These are phyloP conservation scores for Zasmidium cellare DNA, from an alignment of 2,329 filamentous ascomycete genomes.

Conservation along the genomic window DNA sequence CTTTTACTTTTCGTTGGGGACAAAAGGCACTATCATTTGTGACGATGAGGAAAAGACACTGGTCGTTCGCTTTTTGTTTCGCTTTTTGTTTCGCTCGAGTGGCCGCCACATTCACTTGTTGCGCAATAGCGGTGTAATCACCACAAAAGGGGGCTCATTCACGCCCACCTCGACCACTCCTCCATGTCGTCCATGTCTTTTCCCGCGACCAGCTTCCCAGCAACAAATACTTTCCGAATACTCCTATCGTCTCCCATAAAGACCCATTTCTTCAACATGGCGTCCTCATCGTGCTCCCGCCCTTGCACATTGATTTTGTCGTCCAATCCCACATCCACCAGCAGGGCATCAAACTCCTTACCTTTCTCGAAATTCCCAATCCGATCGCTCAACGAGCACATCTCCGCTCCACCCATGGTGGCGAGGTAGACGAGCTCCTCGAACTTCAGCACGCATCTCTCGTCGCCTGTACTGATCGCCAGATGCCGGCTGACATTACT, in stretches of 20 bases:
- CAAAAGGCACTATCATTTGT: too few species aligned
- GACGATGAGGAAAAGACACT: not conserved
- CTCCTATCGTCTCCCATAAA: constrained; percentile 18
- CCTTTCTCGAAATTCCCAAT: constrained; percentile 60
- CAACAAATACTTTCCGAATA: constrained; percentile 15
- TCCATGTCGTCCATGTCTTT: constrained; percentile 3
- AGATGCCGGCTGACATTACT: constrained; percentile 51
- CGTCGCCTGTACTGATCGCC: constrained; percentile 34
- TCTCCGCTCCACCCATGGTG: constrained; percentile 61
- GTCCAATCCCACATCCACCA: constrained; percentile 17
- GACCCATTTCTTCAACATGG: constrained; percentile 20
- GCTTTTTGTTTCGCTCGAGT: too few species aligned
- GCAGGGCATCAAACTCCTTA: constrained; percentile 61
- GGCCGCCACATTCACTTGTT: not conserved
- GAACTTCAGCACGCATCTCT: constrained; percentile 36
- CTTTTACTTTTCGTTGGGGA: not conserved
- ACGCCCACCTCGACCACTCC: not conserved
- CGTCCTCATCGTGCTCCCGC: constrained; percentile 11
- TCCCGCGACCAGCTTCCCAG: constrained; percentile 16
- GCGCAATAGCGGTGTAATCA: not conserved
- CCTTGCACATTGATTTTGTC: constrained; percentile 10
- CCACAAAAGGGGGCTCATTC: not conserved
- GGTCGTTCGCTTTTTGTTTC: not conserved
- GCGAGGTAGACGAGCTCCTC: constrained; percentile 55
- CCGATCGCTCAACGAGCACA: constrained; percentile 55